phyloP scores from a whole-genome alignment of 2,329 filamentous ascomycete species.

The Pezicula rhizophila region DNA sequence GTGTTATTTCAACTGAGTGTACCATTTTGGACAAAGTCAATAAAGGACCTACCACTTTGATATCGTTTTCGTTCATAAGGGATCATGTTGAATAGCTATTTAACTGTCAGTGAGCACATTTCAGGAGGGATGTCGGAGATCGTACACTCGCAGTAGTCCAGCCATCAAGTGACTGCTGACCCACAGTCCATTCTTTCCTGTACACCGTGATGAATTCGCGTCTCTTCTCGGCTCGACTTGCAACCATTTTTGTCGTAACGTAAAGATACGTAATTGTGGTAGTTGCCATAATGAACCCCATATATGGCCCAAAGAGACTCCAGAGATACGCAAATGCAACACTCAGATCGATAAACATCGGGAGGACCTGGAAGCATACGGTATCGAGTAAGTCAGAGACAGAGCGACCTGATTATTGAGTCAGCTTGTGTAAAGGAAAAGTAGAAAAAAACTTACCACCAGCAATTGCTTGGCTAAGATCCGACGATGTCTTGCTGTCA shows the following conservation, averaged over 20 bases:
- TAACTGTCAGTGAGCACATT: conserved; percentile 1
- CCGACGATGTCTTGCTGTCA: conserved; percentile 56
- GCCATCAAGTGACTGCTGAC: conserved; percentile 31
- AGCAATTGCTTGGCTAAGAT: conserved; percentile 58
- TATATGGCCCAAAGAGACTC: conserved; percentile 55
- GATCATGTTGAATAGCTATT: conserved; percentile 46
- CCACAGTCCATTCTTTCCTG: conserved; percentile 30
- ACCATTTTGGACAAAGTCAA: conserved; percentile 11
- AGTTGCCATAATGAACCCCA: conserved; percentile 42
- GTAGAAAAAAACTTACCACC: conserved; percentile 34
- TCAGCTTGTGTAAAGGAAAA: too few relatives aligned
- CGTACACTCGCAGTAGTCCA: conserved; percentile 33
- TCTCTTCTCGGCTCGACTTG: conserved; percentile 25
- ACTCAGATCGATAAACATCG: conserved; percentile 55
- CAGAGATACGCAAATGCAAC: conserved; percentile 57
- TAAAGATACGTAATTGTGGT: conserved; percentile 46
- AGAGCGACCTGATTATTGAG: conserved; percentile 33
- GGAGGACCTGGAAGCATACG: conserved; percentile 52
- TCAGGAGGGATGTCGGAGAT: background rate
- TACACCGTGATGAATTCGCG: conserved; percentile 27
- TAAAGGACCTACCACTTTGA: conserved; percentile 21
- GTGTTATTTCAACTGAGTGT: conserved; percentile 15
- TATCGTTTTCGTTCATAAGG: conserved; percentile 48
- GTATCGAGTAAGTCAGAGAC: conserved; percentile 54
- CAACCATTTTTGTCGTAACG: conserved; percentile 34